A percentile compares a stretch with the other conserved stretches of the same genome.
These are phyloP conservation scores for Castanea mollissima DNA, from an alignment of 306 rosid species.

Conservation along the genomic window DNA sequence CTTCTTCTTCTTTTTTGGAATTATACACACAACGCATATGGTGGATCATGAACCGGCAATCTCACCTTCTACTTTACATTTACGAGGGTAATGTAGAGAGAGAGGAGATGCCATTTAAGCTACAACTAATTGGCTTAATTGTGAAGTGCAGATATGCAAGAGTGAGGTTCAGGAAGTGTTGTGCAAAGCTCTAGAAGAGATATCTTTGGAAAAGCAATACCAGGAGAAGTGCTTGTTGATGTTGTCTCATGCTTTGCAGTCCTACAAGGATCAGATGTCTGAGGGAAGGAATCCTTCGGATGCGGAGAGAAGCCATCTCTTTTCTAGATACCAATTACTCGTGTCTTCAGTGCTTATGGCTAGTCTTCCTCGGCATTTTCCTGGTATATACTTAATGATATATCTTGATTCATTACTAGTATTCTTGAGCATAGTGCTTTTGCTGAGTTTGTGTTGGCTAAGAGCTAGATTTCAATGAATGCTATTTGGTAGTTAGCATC, in stretches of 20 bases:
- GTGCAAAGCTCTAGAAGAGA: constrained; percentile 73
- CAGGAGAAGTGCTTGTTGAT: constrained; percentile 75
- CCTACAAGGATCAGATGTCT: constrained; percentile 43
- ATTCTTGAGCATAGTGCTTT: not conserved
- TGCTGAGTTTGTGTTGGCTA: not conserved
- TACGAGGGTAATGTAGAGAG: too few species aligned
- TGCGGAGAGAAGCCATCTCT: constrained; percentile 47
- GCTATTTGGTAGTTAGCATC: not conserved
- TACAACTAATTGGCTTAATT: not conserved
- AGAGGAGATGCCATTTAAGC: too few species aligned
- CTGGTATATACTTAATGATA: constrained; percentile 43
- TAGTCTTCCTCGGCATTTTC: constrained; percentile 76
- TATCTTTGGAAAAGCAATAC: constrained; percentile 68
- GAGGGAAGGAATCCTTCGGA: constrained; percentile 45
- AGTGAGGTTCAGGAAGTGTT: constrained; percentile 64
- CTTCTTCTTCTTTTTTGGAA: not conserved
- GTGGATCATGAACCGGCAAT: too few species aligned
- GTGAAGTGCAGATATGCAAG: constrained; percentile 44
- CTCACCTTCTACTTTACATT: too few species aligned
- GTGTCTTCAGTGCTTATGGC: constrained; percentile 89
- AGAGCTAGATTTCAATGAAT: not conserved
- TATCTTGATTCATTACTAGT: not conserved
- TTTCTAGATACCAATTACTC: constrained; percentile 61
- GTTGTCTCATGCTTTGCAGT: constrained; percentile 73
- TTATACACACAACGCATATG: too few species aligned